Conservation (phyloP, 1,139 yeast species). For the Entelexis sorbosivorans region DNA sequence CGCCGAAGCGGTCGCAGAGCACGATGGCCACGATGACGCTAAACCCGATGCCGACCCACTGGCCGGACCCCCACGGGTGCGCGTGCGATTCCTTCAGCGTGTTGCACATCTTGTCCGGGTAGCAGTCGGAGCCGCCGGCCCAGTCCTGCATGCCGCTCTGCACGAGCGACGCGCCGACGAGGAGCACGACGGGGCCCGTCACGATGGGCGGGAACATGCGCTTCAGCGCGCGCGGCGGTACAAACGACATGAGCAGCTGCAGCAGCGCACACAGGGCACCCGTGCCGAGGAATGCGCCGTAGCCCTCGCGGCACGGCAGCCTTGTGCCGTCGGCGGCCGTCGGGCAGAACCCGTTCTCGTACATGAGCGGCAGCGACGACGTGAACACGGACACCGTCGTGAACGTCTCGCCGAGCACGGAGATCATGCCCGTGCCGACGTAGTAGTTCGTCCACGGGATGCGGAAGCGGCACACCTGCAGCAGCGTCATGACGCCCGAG, state of each 20-base stretch:
- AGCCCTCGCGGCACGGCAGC: slow-evolving; percentile 81
- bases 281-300: slow-evolving; percentile 75
- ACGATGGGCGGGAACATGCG: slow-evolving; percentile 77
- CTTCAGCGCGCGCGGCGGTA: slow-evolving; percentile 61
- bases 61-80: slow-evolving; percentile 64
- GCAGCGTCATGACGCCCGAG: slow-evolving; percentile 58
- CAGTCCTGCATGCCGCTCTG: slow-evolving; percentile 68
- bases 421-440: slow-evolving; percentile 75
- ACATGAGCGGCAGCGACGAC: slow-evolving; percentile 72
- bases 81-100: slow-evolving; percentile 36
- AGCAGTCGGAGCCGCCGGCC: slow-evolving; percentile 71
- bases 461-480: slow-evolving; percentile 75
- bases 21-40: slow-evolving; percentile 64
- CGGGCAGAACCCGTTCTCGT: slow-evolving; percentile 59
- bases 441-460: slow-evolving; percentile 61
- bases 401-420: slow-evolving; percentile 84
- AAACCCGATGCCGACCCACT: slow-evolving; percentile 77
- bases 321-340: slow-evolving; percentile 45
- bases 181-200: slow-evolving; percentile 81
- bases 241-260: slow-evolving; percentile 59
- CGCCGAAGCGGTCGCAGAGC: slow-evolving; percentile 71
- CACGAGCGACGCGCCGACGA: slow-evolving; percentile 63
- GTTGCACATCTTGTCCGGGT: slow-evolving; percentile 36
- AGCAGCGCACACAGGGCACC: slow-evolving; percentile 65
- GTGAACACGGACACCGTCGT: slow-evolving; percentile 74